Evolutionary conservation across 768 basidiomycete species (phyloP).

Genomic region (Xanthoconium purpureum): DNA sequence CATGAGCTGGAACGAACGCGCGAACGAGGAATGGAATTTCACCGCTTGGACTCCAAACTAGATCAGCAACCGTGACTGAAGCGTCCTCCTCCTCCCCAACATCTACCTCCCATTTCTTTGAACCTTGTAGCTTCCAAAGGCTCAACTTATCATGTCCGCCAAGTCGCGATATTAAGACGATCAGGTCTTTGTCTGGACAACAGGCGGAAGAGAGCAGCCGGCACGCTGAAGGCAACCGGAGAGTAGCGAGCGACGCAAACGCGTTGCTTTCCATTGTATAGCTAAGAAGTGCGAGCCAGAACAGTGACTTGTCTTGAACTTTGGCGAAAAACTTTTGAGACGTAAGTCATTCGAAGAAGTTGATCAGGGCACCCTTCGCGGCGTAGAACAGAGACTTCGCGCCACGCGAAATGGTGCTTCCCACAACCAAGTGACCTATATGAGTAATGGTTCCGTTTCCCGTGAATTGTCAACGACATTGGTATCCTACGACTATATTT

Average conservation of each 20-base stretch:
- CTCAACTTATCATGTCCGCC: conserved; percentile 68
- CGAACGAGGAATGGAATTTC: conserved; percentile 14
- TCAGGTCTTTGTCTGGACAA: conserved; percentile 82
- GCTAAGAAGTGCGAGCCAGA: not conserved
- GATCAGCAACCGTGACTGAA: conserved; percentile 47
- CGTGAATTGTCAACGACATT: not conserved
- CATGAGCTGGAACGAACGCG: conserved; percentile 4
- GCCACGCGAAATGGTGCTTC: conserved; percentile 31
- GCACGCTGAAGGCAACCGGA: conserved; percentile 55
- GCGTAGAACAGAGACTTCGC: conserved; percentile 16
- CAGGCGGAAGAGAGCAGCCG: conserved; percentile 64
- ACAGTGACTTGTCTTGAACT: not conserved
- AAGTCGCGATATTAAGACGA: conserved; percentile 62
- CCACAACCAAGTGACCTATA: not conserved
- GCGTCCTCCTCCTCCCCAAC: conserved; percentile 47
- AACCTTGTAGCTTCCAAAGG: conserved; percentile 78
- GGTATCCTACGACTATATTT: not conserved
- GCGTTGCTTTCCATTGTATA: conserved; percentile 41
- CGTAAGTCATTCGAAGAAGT: conserved; percentile 19
- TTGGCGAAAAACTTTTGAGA: conserved; percentile 8
- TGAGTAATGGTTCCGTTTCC: not conserved
- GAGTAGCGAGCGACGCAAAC: conserved; percentile 53
- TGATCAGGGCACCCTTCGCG: conserved; percentile 22
- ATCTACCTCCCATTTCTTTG: conserved; percentile 81
- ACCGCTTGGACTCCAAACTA: conserved; percentile 88